Percentiles rank a stretch among this genome's conserved stretches.
Conservation (phyloP, 2,329 filamentous ascomycete species). For the Aspergillus awamori region DNA sequence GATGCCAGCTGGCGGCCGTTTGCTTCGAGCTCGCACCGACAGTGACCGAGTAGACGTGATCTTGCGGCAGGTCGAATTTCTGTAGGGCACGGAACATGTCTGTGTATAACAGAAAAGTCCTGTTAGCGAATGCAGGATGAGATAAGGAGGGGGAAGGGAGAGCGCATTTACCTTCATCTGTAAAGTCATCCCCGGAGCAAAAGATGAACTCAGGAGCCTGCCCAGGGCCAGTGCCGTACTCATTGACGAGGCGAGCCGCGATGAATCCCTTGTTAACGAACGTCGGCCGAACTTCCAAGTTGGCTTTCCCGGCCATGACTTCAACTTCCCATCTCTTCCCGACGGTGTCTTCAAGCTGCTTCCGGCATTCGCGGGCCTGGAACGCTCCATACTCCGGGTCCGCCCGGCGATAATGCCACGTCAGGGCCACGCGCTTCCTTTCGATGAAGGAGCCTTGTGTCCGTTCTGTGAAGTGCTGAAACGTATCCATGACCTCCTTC, state of each 20-base stretch:
- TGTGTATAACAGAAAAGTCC: slow-evolving; percentile 29
- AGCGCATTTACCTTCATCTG: slow-evolving; percentile 76
- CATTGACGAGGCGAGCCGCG: slow-evolving; percentile 75
- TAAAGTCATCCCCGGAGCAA: slow-evolving; percentile 93
- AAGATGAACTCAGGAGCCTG: slow-evolving; percentile 80
- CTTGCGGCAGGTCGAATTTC: slow-evolving; percentile 56
- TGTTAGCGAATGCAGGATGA: slow-evolving; percentile 5
- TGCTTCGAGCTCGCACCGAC: slow-evolving; percentile 91
- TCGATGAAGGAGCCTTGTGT: slow-evolving; percentile 92
- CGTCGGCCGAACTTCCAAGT: slow-evolving; percentile 91
- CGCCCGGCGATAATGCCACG: slow-evolving; percentile 94
- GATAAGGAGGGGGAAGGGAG: not conserved
- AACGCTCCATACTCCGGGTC: slow-evolving; percentile 82
- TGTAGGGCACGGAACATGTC: slow-evolving; percentile 82
- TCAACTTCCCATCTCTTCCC: slow-evolving; percentile 84
- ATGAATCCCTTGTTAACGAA: slow-evolving; percentile 99
- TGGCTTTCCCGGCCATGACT: slow-evolving; percentile 96
- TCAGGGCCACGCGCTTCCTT: slow-evolving; percentile 88
- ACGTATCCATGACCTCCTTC: slow-evolving; percentile 76
- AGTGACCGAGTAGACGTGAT: slow-evolving; percentile 85
- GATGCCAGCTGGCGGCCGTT: slow-evolving; percentile 85
- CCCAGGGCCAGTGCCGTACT: slow-evolving; percentile 62
- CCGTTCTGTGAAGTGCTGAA: slow-evolving; percentile 84
- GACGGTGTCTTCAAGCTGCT: slow-evolving; percentile 76
- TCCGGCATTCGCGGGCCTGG: slow-evolving; percentile 79